Evolutionary conservation across 225 moss, liverwort and hornwort species (phyloP), one percentile per base, ranked within the genome.

Genomic region (Pseudoscleropodium purum): DNA sequence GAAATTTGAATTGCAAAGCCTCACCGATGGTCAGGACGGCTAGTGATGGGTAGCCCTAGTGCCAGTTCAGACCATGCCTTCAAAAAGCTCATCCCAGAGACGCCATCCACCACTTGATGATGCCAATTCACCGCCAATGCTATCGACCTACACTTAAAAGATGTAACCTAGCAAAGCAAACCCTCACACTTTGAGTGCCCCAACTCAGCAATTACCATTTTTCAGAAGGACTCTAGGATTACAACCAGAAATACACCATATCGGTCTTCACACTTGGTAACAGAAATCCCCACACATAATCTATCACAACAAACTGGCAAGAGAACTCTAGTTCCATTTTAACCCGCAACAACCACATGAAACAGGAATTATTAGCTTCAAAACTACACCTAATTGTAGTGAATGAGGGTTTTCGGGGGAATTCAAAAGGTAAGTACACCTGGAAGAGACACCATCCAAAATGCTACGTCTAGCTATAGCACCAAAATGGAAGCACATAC

Each of bases 1-100:
- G 25, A 79, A 41, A 81, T 52, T 30, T 36, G 34, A 59, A 39
- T 15, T 26, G 87, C 33, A 74, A 73, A 85, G 51, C 54, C 90
- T 86, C 82, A 93, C 93, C 93, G 90, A 87, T 93, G 92, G 63
- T 92, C 91, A 76, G 93, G 93, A 86, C 23, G 91, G 80, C 30
- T 79, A 83, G 86, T 91, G 83, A 93, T 59, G 57, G 92, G 88
- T 18, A 90, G 59, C 31, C 93, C 92, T 17, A 65, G 88, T 68
- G 93, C 91, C 86, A 91, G 31, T 83, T 92, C 93, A 62, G 93
- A 92, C 93, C 92, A 92, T 56, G 93, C 91, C 91, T 93, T 93
- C 83, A 93, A 41, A 87, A 92, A 93, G 6, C n/a, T 81, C 84
- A 92, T 92, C 52, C 93, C 93, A n/a, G 91, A 79, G 41, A 10